phyloP scores from a whole-genome alignment of 495 filamentous ascomycete species.

The Xylaria flabelliformis region DNA sequence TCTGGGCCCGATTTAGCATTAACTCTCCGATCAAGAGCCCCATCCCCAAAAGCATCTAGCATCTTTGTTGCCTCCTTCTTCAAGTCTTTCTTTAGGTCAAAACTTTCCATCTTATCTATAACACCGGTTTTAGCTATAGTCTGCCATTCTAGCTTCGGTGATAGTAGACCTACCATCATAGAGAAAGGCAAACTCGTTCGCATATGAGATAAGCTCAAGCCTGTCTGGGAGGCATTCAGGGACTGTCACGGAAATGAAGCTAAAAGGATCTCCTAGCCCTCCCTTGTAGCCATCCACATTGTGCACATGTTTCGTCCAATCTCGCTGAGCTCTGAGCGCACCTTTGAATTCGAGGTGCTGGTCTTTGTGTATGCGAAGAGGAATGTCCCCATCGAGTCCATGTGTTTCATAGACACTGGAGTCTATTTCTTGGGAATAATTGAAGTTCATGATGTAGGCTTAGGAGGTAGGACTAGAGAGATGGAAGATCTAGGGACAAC shows the following conservation, averaged over 20 bases:
- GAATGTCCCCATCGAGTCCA: slow-evolving; percentile 34
- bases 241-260: slow-evolving; percentile 37
- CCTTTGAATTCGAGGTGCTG: slow-evolving; percentile 32
- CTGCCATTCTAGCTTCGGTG: background rate
- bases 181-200: slow-evolving; percentile 52
- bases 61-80: slow-evolving; percentile 16
- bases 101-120: slow-evolving; percentile 22
- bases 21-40: background rate
- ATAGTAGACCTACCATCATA: slow-evolving; percentile 44
- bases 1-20: slow-evolving; percentile 16
- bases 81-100: slow-evolving; percentile 19
- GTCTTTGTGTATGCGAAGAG: slow-evolving; percentile 35
- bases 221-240: slow-evolving; percentile 52
- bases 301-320: slow-evolving; percentile 42
- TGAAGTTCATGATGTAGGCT: slow-evolving; percentile 35
- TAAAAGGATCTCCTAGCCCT: slow-evolving; percentile 34
- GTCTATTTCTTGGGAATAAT: slow-evolving; percentile 34
- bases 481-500: background rate
- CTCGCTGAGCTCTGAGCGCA: slow-evolving; percentile 35
- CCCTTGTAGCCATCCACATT: slow-evolving; percentile 36
- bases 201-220: slow-evolving; percentile 50
- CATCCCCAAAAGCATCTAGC: slow-evolving; percentile 17
- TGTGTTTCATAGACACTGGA: slow-evolving; percentile 33
- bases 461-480: background rate
- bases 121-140: background rate